Evolutionary conservation across 306 rosid genomes (phyloP), one percentile per base, ranked within the genome.

Genomic region (Trifolium dubium): DNA sequence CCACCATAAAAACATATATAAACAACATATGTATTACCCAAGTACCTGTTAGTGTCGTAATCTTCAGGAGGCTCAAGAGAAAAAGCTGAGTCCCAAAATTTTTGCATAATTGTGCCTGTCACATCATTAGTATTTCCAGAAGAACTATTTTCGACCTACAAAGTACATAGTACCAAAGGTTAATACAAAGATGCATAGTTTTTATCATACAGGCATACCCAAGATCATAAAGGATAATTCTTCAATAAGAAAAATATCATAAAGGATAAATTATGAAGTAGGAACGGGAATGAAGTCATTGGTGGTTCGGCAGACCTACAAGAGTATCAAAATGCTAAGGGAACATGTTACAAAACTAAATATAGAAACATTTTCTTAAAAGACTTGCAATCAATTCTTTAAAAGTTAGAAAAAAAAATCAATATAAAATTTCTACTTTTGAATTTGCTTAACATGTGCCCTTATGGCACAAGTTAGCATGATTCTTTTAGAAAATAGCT

Each of bases 1-100:
- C 34, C 15, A 28, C n/a, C 8, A 11, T 10, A 23, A 61, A 69
- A 83, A 35, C 60, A 43, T 2, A 15, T 5, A 72, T 59, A 69
- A 67, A 54, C 41, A 41, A 76, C 75, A 63, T 53, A 64, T 66
- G 71, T 40, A 64, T 11, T 61, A 58, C n/a, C 63, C 44, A 64
- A 76, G 50, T 84, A 88, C 97, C 98, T 94, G 18, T 84, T 88
- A 75, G 87, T 86, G 71, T 94, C 99, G 72, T 41, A 82, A 83
- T 88, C 97, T 70, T 94, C 99, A 35, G 95, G 89, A 2, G 96
- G 95, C 78, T 94, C 99, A 78, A 88, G 82, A 62, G 96, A 84
- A 71, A 92, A 90, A 49, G 99, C 95, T 0, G 99, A 94, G 84
- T 94, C 97, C 99, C 99, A 94, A 83, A 94, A 94, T 61, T 89